Evolutionary conservation across 164 flowering plant genomes (phyloP).

Genomic region (Tinospora cordifolia): DNA sequence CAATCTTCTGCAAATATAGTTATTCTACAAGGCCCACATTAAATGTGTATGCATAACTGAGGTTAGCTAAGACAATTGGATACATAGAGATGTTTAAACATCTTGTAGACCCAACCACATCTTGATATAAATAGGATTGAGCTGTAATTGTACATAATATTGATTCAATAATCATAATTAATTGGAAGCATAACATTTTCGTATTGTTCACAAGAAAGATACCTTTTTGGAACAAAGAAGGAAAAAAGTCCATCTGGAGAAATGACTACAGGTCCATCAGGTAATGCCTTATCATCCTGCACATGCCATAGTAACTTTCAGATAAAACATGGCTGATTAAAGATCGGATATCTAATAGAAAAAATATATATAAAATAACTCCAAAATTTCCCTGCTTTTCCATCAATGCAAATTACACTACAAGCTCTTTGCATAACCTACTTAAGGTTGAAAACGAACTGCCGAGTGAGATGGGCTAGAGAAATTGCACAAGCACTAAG

Average conservation of each 20-base stretch:
- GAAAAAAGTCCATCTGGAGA: slow-evolving; percentile 99
- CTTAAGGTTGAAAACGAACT: slow-evolving; percentile 76
- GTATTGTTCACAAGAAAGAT: slow-evolving; percentile 6
- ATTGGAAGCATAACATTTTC: neutral
- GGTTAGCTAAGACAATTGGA: neutral
- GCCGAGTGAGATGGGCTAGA: slow-evolving; percentile 80
- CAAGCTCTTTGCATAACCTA: slow-evolving; percentile 43
- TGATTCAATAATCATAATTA: neutral
- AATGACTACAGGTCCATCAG: slow-evolving; percentile 94
- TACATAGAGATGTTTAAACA: neutral
- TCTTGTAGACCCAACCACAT: neutral
- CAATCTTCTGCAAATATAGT: neutral
- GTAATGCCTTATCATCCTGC: slow-evolving; percentile 90
- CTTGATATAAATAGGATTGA: neutral
- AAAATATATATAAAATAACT: neutral
- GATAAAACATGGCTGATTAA: neutral
- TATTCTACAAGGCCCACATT: neutral
- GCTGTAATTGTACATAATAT: neutral
- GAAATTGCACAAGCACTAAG: slow-evolving; percentile 96
- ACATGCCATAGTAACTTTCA: slow-evolving; percentile 5
- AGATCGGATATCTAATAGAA: neutral
- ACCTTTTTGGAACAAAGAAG: slow-evolving; percentile 94
- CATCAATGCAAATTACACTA: neutral
- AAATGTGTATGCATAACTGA: neutral
- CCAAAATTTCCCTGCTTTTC: neutral